Evolutionary conservation across 2,329 filamentous ascomycete genomes (phyloP), one percentile per base, ranked within the genome.

Genomic region (Colletotrichum tropicicola): DNA sequence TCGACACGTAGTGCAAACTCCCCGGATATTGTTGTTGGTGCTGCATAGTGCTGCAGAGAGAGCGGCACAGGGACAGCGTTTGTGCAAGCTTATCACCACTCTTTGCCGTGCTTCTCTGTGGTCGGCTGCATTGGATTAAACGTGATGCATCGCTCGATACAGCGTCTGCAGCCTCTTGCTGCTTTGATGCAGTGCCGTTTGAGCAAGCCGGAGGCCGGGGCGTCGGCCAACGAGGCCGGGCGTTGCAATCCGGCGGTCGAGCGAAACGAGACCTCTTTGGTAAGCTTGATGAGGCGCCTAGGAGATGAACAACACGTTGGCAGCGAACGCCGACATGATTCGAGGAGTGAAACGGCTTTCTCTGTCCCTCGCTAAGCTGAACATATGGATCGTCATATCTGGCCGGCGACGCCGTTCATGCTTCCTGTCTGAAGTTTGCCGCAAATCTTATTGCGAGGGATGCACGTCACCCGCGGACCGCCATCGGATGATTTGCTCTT

Each of bases 1-100:
- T 53, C 41, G 59, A 64, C 39, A 66, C 45, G 59, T 53, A 39
- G 59, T 58, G 47, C 52, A 55, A 61, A 37, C 35, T 39, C 35
- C 56, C 49, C 21, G 32, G 27, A 44, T 49, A 55, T 23, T 48
- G 44, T 44, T 39, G 37, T 9, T 44, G 30, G 15, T 65, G 39
- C 59, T 49, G 57, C 49, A 53, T 30, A 21, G 25, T 25, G 27
- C 21, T 49, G 47, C 39, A 35, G 45, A 28, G 19, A 6, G 51
- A 6, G 51, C 27, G 35, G 39, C 12, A 12, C n/a, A n/a, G n/a
- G 7, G 25, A 39, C 48, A 27, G 23, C 19, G 35, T 30, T 56
- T 44, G 43, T 49, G 19, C 12, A n/a, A 28, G 35, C 25, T 37
- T 32, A n/a, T n/a, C n/a, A n/a, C n/a, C n/a, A n/a, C n/a, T n/a